Conservation (phyloP, 345 rosid species). For the Eutrema yunnanense region DNA sequence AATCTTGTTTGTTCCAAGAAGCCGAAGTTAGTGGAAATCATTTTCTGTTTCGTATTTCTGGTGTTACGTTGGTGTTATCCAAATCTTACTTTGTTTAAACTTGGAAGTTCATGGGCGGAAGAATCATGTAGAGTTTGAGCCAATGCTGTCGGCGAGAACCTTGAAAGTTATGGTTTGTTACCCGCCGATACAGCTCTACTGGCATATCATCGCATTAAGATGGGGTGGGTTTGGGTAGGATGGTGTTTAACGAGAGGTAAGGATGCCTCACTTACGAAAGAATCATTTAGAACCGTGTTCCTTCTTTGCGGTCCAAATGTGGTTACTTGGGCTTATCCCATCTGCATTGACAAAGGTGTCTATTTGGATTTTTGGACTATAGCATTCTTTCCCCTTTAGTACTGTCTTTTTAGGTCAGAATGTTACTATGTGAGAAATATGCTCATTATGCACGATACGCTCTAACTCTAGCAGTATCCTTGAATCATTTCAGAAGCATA, state of each 20-base stretch:
- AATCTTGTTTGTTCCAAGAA: background rate
- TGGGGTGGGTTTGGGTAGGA: slow-evolving; percentile 36
- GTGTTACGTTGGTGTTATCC: background rate
- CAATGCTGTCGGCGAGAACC: slow-evolving; percentile 27
- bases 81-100: background rate
- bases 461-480: too few species aligned
- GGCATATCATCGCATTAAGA: slow-evolving; percentile 17
- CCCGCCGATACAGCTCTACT: slow-evolving; percentile 24
- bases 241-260: slow-evolving; percentile 39
- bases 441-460: background rate
- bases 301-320: background rate
- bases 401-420: background rate
- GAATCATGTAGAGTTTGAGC: slow-evolving; percentile 22
- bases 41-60: background rate
- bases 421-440: background rate
- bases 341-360: background rate
- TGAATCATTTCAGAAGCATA: too few species aligned
- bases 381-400: background rate
- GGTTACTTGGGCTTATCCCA: background rate
- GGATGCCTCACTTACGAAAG: slow-evolving; percentile 2
- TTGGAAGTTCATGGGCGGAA: slow-evolving; percentile 32
- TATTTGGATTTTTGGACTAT: too few species aligned
- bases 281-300: background rate
- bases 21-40: background rate
- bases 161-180: slow-evolving; percentile 25